Base-by-base conservation (phyloP, 2,329 filamentous ascomycete species). In the Capronia americana region DNA sequence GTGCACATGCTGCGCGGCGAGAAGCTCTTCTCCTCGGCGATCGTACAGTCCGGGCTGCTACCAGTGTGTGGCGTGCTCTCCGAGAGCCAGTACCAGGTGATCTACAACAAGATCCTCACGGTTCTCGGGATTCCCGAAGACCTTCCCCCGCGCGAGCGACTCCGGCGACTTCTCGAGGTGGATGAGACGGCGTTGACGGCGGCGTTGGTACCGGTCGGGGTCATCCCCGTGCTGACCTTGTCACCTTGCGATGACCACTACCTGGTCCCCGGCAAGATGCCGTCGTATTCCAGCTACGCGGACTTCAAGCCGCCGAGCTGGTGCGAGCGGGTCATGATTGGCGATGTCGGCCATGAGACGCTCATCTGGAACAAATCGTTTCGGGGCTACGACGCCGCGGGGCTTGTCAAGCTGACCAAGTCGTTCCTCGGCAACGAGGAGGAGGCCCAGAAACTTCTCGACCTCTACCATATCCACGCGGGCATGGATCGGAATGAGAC, bases 331-430 rank as follows among this genome's bases (percentile, higher is more conserved):
- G 20, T 60, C 38, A 60, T 60, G 57, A 60, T 60, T 12, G 57
- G 57, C 11, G 57, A 60, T 7, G 57, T 60, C 14, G 44, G 38
- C 23, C n/a, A 60, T n/a, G 57, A 60, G 44, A 30, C 20, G 1
- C 14, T 61, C 10, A 61, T 61, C 48, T 61, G 58, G 58, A 61
- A 61, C 32, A 61, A 61, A 30, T 32, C n/a, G 44, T 61, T 51
- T 48, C 14, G 58, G 8, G n/a, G 14, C 32, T 41, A 53, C 34
- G 58, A 61, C 51, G 58, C 58, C n/a, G n/a, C 24, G 6, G 14
- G 12, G 10, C 58, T 61, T 17, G 48, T 61, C 30, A n/a, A 23
- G 4, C 24, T 23, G 46, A 34, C 51, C 26, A 54, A 61, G 28
- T 34, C 28, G 28, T 54, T 53, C 44, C 1, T 54, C 24, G 20